phyloP scores from a whole-genome alignment of 495 filamentous ascomycete species.

The Chaetomium fimeti region DNA sequence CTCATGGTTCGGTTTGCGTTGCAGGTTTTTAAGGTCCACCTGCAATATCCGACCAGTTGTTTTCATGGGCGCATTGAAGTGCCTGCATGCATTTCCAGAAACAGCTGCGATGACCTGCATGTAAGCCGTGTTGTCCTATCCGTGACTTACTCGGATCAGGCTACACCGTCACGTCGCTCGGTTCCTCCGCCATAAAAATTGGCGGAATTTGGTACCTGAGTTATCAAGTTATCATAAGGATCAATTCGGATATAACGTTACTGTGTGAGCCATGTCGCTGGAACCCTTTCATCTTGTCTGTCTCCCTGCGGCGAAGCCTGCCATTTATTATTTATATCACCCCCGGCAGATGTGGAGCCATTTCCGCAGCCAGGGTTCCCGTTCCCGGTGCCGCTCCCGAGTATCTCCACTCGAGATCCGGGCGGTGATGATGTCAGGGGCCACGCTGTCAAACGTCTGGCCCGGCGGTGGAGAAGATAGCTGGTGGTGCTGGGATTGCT shows the following conservation, averaged over 20 bases:
- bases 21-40: too few species aligned
- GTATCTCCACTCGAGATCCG: not conserved
- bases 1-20: too few species aligned
- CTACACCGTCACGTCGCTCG: too few species aligned
- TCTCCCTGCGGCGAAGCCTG: not conserved
- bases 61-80: not conserved
- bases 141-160: too few species aligned
- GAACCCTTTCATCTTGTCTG: not conserved
- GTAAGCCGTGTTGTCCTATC: too few species aligned
- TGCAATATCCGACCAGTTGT: too few species aligned
- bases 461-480: not conserved
- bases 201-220: too few species aligned
- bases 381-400: constrained; percentile 6
- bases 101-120: not conserved
- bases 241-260: too few species aligned
- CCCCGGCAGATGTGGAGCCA: not conserved
- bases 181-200: too few species aligned
- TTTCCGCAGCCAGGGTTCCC: not conserved
- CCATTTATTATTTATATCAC: not conserved
- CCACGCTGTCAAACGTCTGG: constrained; percentile 9
- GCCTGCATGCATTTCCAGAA: not conserved
- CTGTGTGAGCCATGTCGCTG: too few species aligned
- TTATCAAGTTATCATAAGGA: too few species aligned
- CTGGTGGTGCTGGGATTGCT: not conserved
- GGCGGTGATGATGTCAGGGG: constrained; percentile 7